Base-by-base conservation (phyloP, 345 rosid species). In the Physaria fendleri region DNA sequence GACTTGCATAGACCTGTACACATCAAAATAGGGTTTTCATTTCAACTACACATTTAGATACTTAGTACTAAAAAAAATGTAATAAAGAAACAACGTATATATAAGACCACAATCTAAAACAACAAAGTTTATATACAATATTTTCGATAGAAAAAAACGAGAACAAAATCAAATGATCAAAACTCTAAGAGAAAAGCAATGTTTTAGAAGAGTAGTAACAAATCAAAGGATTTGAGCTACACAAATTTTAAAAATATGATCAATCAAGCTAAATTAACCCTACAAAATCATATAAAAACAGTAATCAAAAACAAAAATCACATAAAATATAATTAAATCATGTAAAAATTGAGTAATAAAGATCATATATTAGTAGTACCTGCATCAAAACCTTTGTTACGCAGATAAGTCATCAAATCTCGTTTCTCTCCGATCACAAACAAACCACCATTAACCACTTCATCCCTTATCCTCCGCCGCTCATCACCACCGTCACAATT, bases 1-100 rank as follows among this genome's bases (percentile, higher is more conserved):
- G 91, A 80, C 54, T 88, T 84, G 97, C 97, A 92, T 1, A 93
- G 80, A 29, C 98, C 95, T 88, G 59, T 30, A 13, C 7, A 38
- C 18, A 43, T 21, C n/a, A 5, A 11, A 58, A 35, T 24, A 0
- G 2, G 21, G 2, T 21, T 29, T 16, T 44, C 32, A 1, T 18
- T 29, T 56, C 14, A 48, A 29, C 11, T 32, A 27, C 20, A 12
- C 37, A 50, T 40, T 28, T 37, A 29, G n/a, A n/a, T n/a, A n/a
- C n/a, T n/a, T n/a, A n/a, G n/a, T n/a, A n/a, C n/a, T n/a, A n/a
- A n/a, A n/a, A n/a, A n/a, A n/a, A n/a, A n/a, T n/a, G n/a, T n/a
- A n/a, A n/a, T n/a, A n/a, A n/a, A n/a, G n/a, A n/a, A n/a, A n/a
- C n/a, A n/a, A n/a, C n/a, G n/a, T n/a, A n/a, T n/a, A n/a, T n/a